phyloP scores from a whole-genome alignment of 176 grass and related monocot species.

The Melocanna baccifera region DNA sequence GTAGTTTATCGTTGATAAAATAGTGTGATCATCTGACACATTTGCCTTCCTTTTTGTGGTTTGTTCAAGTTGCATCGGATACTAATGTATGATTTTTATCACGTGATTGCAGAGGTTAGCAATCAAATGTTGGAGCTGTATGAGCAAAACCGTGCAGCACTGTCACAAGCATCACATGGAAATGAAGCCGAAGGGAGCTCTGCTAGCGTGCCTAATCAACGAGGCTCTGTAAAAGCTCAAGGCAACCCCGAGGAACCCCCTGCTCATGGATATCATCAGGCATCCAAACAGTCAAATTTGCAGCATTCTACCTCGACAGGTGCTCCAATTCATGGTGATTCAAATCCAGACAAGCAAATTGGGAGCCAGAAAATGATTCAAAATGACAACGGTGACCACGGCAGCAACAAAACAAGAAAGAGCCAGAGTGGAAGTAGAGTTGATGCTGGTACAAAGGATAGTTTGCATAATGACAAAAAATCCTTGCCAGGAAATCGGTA shows the following conservation, averaged over 20 bases:
- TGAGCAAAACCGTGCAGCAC: constrained; percentile 58
- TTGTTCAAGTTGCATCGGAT: background rate
- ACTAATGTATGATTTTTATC: background rate
- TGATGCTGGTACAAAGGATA: constrained; percentile 29
- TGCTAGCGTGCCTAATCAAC: constrained; percentile 59
- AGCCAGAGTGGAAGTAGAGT: constrained; percentile 33
- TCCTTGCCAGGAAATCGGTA: constrained; percentile 17
- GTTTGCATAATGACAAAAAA: constrained; percentile 20
- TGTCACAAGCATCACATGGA: constrained; percentile 48
- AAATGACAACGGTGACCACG: constrained; percentile 23
- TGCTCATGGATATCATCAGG: constrained; percentile 38
- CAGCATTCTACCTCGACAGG: constrained; percentile 28
- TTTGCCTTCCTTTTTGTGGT: background rate
- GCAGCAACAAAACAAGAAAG: constrained; percentile 29
- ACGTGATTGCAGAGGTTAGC: constrained; percentile 63
- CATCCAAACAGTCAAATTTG: constrained; percentile 31
- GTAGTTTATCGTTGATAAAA: background rate
- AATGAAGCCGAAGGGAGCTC: constrained; percentile 79
- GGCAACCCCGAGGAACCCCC: constrained; percentile 47
- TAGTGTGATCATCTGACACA: background rate
- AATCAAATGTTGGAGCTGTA: constrained; percentile 97
- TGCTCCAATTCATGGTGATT: constrained; percentile 25
- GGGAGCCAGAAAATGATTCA: constrained; percentile 23
- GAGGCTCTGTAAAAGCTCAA: constrained; percentile 45
- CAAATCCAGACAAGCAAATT: constrained; percentile 47